Evolutionary conservation across 148 eudicot species (phyloP).

Genomic region (Camellia japonica): DNA sequence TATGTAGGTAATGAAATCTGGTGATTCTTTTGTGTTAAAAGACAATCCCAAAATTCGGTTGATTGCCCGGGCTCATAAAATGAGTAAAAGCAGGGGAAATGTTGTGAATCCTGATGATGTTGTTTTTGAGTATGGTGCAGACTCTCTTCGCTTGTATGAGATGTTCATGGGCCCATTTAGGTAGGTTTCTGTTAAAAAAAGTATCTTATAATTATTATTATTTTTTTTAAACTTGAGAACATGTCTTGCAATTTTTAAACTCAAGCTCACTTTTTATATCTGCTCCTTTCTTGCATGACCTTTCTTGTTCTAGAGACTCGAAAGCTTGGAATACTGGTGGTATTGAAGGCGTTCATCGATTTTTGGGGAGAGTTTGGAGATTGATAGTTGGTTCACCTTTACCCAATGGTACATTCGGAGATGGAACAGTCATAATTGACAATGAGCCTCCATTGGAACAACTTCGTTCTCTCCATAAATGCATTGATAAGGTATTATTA

Average conservation of each 20-base stretch:
- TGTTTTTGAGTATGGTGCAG: slow-evolving; percentile 89
- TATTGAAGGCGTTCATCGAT: slow-evolving; percentile 96
- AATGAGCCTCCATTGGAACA: slow-evolving; percentile 74
- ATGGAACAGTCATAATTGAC: slow-evolving; percentile 60
- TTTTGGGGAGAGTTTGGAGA: slow-evolving; percentile 92
- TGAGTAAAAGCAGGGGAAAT: slow-evolving; percentile 98
- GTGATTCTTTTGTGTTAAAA: slow-evolving; percentile 84
- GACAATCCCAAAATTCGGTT: slow-evolving; percentile 69
- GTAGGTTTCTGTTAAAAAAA: slow-evolving; percentile 32
- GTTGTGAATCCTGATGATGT: slow-evolving; percentile 98
- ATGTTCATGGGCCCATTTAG: slow-evolving; percentile 99
- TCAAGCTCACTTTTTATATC: neutral
- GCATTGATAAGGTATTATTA: slow-evolving; percentile 70
- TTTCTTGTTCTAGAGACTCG: slow-evolving; percentile 52
- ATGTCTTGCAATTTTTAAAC: neutral
- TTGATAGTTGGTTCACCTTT: slow-evolving; percentile 75
- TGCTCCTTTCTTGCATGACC: neutral
- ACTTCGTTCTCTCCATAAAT: slow-evolving; percentile 79
- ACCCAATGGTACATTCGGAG: slow-evolving; percentile 61
- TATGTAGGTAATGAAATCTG: slow-evolving; percentile 73
- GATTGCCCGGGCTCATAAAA: slow-evolving; percentile 82
- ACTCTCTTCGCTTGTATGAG: slow-evolving; percentile 94
- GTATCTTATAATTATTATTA: neutral
- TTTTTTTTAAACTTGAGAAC: neutral
- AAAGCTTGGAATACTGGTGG: slow-evolving; percentile 98